Percentiles rank a stretch among this genome's conserved stretches.
phyloP scores from a whole-genome alignment of 768 basidiomycete species.

The Termitomyces sp. region DNA sequence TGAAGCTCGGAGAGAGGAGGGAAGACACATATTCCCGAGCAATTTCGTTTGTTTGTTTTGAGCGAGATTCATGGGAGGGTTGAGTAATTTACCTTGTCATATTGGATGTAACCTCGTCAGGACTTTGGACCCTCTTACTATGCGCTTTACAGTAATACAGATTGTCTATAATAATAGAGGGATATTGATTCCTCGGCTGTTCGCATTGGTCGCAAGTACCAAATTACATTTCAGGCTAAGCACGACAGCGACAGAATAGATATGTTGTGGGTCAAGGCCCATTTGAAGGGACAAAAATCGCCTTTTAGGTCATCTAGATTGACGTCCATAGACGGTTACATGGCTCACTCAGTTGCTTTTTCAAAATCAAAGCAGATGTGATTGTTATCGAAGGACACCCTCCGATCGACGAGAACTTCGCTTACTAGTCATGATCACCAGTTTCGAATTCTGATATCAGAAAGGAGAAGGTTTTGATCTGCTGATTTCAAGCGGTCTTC shows the following conservation, averaged over 20 bases:
- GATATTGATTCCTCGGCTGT: not conserved
- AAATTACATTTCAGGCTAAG: not conserved
- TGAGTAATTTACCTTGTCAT: too few species aligned
- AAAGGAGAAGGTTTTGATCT: not conserved
- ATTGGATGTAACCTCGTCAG: not conserved
- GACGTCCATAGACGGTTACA: not conserved
- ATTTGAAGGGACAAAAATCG: not conserved
- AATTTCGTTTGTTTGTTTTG: slow-evolving; percentile 82
- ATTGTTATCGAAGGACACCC: too few species aligned
- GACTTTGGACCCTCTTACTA: not conserved
- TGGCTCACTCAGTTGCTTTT: not conserved
- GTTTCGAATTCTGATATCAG: slow-evolving; percentile 1
- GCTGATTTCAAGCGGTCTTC: not conserved
- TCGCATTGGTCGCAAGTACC: not conserved
- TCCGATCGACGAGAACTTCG: not conserved
- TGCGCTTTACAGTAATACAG: slow-evolving; percentile 5
- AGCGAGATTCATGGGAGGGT: not conserved
- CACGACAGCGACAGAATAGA: not conserved
- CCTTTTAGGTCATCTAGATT: not conserved
- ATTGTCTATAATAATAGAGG: not conserved
- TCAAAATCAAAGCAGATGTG: not conserved
- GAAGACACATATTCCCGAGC: slow-evolving; percentile 80
- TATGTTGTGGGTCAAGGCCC: not conserved
- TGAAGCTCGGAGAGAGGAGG: slow-evolving; percentile 62
- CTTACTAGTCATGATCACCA: not conserved